A percentile compares a stretch with the other conserved stretches of the same genome.
These are phyloP conservation scores for Vigna angularis DNA, from an alignment of 306 rosid species.

Conservation along the genomic window DNA sequence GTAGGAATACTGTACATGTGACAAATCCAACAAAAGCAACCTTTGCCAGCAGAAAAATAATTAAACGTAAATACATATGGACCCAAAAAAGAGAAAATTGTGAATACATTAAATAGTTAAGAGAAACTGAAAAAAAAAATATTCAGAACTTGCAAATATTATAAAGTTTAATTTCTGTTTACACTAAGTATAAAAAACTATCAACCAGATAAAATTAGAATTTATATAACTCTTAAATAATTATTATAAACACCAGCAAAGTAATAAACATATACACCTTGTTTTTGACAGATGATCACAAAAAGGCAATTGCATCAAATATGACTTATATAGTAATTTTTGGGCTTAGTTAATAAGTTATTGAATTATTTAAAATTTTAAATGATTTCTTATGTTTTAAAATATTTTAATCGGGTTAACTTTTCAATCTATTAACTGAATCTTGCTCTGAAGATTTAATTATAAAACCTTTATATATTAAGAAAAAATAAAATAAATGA, in stretches of 20 bases:
- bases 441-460: too few relatives aligned
- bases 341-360: neutral
- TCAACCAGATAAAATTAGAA: too few relatives aligned
- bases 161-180: neutral
- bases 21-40: constrained; percentile 87
- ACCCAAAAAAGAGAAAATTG: neutral
- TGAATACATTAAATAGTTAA: neutral
- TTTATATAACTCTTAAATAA: too few relatives aligned
- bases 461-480: too few relatives aligned
- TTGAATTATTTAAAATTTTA: neutral
- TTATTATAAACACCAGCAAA: too few relatives aligned
- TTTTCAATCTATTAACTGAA: neutral
- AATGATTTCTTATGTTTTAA: neutral
- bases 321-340: neutral
- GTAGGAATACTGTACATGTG: constrained; percentile 74
- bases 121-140: neutral
- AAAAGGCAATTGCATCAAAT: neutral
- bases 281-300: neutral
- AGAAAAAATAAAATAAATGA: too few relatives aligned
- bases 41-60: constrained; percentile 43
- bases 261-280: neutral
- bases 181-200: too few relatives aligned
- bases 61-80: neutral
- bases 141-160: neutral
- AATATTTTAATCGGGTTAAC: neutral